These are phyloP conservation scores for Mycosphaerella sp. DNA, from an alignment of 2,329 filamentous ascomycete genomes.

Conservation along the genomic window DNA sequence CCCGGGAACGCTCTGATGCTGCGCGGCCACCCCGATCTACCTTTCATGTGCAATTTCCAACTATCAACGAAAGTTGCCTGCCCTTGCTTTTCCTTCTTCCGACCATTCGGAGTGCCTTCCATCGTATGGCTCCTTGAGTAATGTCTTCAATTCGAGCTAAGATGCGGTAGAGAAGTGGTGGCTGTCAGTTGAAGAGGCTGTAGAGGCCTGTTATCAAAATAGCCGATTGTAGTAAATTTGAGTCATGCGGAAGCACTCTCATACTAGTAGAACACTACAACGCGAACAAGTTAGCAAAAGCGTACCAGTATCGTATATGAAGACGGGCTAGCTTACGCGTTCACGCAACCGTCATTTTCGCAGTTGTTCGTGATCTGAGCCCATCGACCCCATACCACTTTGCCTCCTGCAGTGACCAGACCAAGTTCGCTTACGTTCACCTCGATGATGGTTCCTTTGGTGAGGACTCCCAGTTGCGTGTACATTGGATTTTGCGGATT, in stretches of 20 bases:
- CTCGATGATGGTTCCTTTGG: slow-evolving; percentile 78
- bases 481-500: slow-evolving; percentile 86
- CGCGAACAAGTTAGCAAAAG: too few species aligned
- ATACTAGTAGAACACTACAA: slow-evolving; percentile 16
- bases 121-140: background rate
- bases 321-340: slow-evolving; percentile 15
- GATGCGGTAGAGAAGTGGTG: background rate
- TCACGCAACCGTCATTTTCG: slow-evolving; percentile 57
- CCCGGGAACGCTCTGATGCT: too few species aligned
- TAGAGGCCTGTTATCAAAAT: background rate
- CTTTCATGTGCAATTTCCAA: too few species aligned
- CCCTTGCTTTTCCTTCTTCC: background rate
- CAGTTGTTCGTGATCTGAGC: slow-evolving; percentile 60
- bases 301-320: background rate
- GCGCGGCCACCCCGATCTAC: too few species aligned
- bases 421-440: slow-evolving; percentile 92
- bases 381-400: slow-evolving; percentile 87
- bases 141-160: background rate
- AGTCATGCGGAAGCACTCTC: background rate
- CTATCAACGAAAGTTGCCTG: too few species aligned
- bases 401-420: slow-evolving; percentile 81
- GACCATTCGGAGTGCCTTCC: slow-evolving; percentile 4
- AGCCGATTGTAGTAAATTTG: background rate
- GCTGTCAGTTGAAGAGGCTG: background rate
- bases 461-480: slow-evolving; percentile 84